Base-by-base conservation (phyloP, 2,329 filamentous ascomycete genomes). In the Cadophora gregata region DNA sequence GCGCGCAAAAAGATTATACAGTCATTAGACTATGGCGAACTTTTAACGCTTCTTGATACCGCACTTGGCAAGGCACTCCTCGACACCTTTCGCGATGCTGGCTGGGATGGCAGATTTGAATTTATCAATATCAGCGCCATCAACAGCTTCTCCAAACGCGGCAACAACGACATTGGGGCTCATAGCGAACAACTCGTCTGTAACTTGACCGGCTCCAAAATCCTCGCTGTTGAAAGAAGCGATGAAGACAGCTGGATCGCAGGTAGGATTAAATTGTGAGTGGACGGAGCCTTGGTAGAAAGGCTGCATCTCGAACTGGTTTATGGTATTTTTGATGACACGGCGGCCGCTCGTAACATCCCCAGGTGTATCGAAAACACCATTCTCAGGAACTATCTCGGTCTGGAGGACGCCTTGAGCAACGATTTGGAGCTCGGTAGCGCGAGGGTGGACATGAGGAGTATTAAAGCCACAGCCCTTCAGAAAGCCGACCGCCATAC, bases 261-360 rank as follows among this genome's bases (percentile, higher is more conserved):
- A 87, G 70, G 81, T 78, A 1, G 84, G 84, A 78, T 88, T 88
- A 76, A 81, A 85, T 73, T 86, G 83, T 8, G 81, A 83, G 76
- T 88, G 86, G 24, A 86, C 74, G 7, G 81, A 79, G 33, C 85
- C 85, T 74, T 83, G 81, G 71, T 82, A 84, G 77, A 87, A 86
- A 56, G 83, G 80, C 3, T 83, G 84, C 77, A 85, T 83, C 76
- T 83, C 80, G 75, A 80, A 80, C 67, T 78, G 75, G 12, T 71
- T 72, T 36, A 87, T 75, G 42, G 76, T 78, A 69, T 80, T 81
- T 55, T 69, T 70, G 59, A 81, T 78, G 24, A 79, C 75, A 4
- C 82, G 78, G 24, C 78, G 80, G 25, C 75, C 77, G 67, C 76
- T 76, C 31, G 73, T 67, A 60, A 77, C 77, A 66, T 79, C 70